These are phyloP conservation scores for Piper longum DNA, from an alignment of 164 flowering plant species.

Conservation along the genomic window DNA sequence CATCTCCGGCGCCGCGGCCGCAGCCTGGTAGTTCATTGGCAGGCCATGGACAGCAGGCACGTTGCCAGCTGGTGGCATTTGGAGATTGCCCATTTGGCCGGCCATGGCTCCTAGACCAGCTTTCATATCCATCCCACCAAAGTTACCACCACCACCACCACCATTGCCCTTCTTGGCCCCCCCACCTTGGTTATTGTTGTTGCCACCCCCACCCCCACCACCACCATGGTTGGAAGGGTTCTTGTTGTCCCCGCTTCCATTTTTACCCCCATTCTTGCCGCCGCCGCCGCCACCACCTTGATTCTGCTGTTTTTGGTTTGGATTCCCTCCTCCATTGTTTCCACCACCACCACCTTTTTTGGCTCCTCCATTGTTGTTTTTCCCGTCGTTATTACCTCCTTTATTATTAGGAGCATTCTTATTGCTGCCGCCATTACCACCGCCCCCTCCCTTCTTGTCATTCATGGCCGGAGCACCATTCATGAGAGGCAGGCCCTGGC, in stretches of 20 bases:
- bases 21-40: slow-evolving; percentile 46
- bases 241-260: slow-evolving; percentile 13
- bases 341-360: slow-evolving; percentile 21
- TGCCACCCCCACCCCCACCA: slow-evolving; percentile 15
- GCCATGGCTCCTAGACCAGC: too few relatives aligned
- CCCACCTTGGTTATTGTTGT: slow-evolving; percentile 15
- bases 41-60: slow-evolving; percentile 66
- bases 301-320: too few relatives aligned
- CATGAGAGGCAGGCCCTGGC: too few relatives aligned
- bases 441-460: slow-evolving; percentile 21
- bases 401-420: slow-evolving; percentile 3
- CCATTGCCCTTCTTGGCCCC: slow-evolving; percentile 34
- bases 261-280: slow-evolving; percentile 28
- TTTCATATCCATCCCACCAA: too few relatives aligned
- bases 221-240: slow-evolving; percentile 16
- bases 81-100: slow-evolving; percentile 17
- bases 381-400: slow-evolving; percentile 18
- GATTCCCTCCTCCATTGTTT: slow-evolving; percentile 4
- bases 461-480: slow-evolving; percentile 6
- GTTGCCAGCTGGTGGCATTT: slow-evolving; percentile 38
- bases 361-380: too few relatives aligned
- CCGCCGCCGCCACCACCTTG: slow-evolving; percentile 21
- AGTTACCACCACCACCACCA: background rate
- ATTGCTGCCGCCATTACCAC: slow-evolving; percentile 11
- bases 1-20: slow-evolving; percentile 40